Conservation (phyloP, 2,329 filamentous ascomycete genomes). For the Penicillium corylophilum region DNA sequence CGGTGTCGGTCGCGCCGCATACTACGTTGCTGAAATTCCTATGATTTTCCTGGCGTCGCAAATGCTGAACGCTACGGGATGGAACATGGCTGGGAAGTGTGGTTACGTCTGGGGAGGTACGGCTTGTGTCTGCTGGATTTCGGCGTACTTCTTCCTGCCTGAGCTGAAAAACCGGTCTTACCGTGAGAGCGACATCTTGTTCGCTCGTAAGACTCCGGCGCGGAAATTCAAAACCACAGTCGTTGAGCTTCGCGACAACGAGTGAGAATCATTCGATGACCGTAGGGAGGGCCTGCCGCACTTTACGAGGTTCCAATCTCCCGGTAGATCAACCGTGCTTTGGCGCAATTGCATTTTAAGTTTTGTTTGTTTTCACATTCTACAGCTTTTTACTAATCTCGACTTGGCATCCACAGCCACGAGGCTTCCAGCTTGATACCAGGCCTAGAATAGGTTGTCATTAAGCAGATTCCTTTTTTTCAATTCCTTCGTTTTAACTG, state of each 20-base stretch:
- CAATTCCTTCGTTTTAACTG: background rate
- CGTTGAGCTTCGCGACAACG: constrained; percentile 45
- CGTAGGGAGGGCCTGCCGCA: too few relatives aligned
- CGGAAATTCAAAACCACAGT: constrained; percentile 48
- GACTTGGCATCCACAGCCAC: too few relatives aligned
- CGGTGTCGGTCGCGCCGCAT: constrained; percentile 41
- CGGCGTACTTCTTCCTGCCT: constrained; percentile 46
- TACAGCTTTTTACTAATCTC: too few relatives aligned
- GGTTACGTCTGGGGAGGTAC: constrained; percentile 51
- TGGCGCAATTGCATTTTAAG: too few relatives aligned
- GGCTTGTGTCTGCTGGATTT: constrained; percentile 41
- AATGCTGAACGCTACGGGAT: constrained; percentile 43
- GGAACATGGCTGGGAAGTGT: constrained; percentile 48
- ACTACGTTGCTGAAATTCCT: constrained; percentile 45
- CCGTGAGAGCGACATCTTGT: constrained; percentile 48
- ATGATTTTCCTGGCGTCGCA: constrained; percentile 43
- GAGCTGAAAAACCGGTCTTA: constrained; percentile 49
- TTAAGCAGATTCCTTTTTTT: too few relatives aligned
- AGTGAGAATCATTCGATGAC: too few relatives aligned
- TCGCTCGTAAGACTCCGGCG: constrained; percentile 44
- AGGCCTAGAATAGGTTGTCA: too few relatives aligned
- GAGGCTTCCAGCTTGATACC: too few relatives aligned
- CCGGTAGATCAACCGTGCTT: too few relatives aligned
- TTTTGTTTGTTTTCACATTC: too few relatives aligned
- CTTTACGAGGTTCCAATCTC: too few relatives aligned